A percentile compares a stretch with the other conserved stretches of the same genome.
Conservation (phyloP, 148 eudicot species). For the Simmondsia chinensis region DNA sequence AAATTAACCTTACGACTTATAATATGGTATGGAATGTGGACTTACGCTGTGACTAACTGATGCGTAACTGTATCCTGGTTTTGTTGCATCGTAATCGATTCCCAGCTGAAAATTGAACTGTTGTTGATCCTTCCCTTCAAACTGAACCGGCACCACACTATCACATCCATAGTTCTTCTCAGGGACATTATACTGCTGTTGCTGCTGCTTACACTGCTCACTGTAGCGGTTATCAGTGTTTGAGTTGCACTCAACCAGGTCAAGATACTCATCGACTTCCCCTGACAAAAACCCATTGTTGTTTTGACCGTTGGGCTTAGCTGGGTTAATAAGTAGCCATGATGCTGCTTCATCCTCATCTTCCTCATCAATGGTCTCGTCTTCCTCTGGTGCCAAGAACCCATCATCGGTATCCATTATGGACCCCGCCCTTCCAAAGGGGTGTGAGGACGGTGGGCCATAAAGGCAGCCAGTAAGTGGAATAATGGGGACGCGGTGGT, state of each 20-base stretch:
- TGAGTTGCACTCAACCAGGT: constrained; percentile 47
- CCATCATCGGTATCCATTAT: constrained; percentile 12
- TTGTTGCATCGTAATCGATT: constrained; percentile 45
- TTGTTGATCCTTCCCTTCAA: constrained; percentile 22
- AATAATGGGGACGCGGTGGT: constrained; percentile 69
- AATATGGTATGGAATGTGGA: constrained; percentile 4
- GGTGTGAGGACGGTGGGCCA: constrained; percentile 14
- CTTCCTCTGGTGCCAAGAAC: constrained; percentile 22
- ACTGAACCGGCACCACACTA: constrained; percentile 56
- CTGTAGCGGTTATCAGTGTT: constrained; percentile 30
- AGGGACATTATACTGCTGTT: constrained; percentile 29
- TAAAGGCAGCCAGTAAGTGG: constrained; percentile 25
- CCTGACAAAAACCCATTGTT: constrained; percentile 33
- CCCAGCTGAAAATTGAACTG: constrained; percentile 36
- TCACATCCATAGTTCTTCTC: constrained; percentile 39
- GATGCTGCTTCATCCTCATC: constrained; percentile 84
- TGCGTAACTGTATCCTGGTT: constrained; percentile 33
- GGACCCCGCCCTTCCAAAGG: constrained; percentile 1
- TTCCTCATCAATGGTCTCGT: constrained; percentile 25
- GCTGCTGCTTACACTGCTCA: constrained; percentile 23
- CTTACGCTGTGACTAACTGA: constrained; percentile 64
- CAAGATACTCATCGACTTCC: constrained; percentile 60
- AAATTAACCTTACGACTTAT: too few species aligned
- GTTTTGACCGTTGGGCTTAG: constrained; percentile 19
- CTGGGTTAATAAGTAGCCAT: constrained; percentile 62